Evolutionary conservation across 768 basidiomycete species (phyloP), one percentile per base, ranked within the genome.

Genomic region (Harrya chromipes): DNA sequence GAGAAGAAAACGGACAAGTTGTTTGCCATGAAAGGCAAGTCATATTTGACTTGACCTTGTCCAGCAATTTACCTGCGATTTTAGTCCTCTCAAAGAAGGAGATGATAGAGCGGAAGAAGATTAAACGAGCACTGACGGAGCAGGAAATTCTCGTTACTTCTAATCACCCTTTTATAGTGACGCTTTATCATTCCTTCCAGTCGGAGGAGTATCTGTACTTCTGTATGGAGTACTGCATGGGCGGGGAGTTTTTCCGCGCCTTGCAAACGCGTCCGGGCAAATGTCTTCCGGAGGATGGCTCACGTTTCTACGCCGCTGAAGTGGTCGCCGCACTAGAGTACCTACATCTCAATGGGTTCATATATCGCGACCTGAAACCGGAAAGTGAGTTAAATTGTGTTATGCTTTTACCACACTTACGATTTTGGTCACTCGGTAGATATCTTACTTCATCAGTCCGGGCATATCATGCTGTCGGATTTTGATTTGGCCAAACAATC

Each of bases 51-150:
- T 33, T 42, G 41, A 19, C 43, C 11, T 34, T 48, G 7, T 23
- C 36, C 43, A 42, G 43, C 46, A 34, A 43, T 51, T 58, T 23
- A 57, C 49, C 29, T 50, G 4, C 72, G 67, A 65, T 70, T 65
- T 63, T 69, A 95, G 97, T 99, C 20, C 76, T 99, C 39, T 97
- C 94, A 43, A 98, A 98, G 77, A 91, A 89, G 76, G 97, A 99
- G 77, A 98, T 99, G 95, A 94, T 99, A 69, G 93, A 95, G 74
- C 84, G 97, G 61, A 97, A 95, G 76, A 99, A 99, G 78, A 95
- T 99, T 75, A 99, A 99, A 70, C 84, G 97, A 54, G 97, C 95
- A 9, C 68, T 99, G 63, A 97, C 97, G 4, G 97, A 99, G 72
- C 97, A 97, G 74, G 97, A 98, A 71, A 99, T 99, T 58, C 81